Evolutionary conservation across 441 rosid species (phyloP).

Genomic region (Hypseocharis bilobata): DNA sequence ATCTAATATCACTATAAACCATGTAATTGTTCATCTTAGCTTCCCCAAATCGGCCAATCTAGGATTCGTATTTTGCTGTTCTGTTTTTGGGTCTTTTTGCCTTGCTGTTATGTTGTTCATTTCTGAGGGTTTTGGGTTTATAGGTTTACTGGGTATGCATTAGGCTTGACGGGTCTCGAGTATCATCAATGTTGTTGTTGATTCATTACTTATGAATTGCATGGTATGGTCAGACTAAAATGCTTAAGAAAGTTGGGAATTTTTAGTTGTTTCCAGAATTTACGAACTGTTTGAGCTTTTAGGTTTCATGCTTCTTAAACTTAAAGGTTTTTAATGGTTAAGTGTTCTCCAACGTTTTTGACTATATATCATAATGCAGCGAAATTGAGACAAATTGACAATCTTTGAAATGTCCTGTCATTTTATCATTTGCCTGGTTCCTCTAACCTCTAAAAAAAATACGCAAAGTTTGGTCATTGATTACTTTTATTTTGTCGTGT

Average conservation of each 20-base stretch:
- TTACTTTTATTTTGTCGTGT: background rate
- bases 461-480: background rate
- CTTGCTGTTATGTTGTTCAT: background rate
- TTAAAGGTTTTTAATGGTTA: background rate
- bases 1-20: too few species aligned
- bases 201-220: background rate
- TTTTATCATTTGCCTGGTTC: background rate
- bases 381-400: background rate
- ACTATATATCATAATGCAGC: background rate
- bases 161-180: too few species aligned
- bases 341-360: background rate
- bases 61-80: background rate
- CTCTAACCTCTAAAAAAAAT: background rate
- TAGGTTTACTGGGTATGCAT: background rate
- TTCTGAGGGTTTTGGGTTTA: background rate
- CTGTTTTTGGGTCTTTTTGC: background rate
- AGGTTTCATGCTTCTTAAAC: background rate
- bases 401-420: background rate
- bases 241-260: background rate
- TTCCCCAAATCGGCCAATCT: background rate
- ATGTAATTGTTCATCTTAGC: background rate
- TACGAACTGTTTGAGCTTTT: background rate
- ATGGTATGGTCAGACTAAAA: background rate
- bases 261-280: background rate
- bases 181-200: background rate